A percentile compares a stretch with the other conserved stretches of the same genome.
Conservation (phyloP, 768 basidiomycete species). For the Tricholoma sp. region DNA sequence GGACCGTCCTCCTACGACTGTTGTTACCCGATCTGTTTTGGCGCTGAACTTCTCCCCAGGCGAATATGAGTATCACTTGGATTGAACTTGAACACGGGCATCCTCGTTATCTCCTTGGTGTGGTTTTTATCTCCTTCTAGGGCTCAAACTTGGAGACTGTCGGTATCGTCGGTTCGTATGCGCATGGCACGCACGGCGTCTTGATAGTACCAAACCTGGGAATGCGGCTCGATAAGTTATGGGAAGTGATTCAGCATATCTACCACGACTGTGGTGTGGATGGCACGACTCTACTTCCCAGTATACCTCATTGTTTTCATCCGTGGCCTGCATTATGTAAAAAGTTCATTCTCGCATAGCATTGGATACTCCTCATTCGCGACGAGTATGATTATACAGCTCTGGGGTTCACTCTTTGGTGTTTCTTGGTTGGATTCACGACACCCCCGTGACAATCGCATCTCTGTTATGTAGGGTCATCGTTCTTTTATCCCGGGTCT, state of each 20-base stretch:
- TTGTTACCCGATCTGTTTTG: neutral
- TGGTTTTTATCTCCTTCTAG: neutral
- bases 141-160: neutral
- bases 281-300: neutral
- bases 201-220: neutral
- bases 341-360: neutral
- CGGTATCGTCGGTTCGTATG: neutral
- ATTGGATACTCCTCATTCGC: neutral
- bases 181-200: too few species aligned
- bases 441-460: neutral
- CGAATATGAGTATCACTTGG: neutral
- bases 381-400: neutral
- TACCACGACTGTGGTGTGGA: neutral
- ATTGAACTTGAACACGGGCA: neutral
- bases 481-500: neutral
- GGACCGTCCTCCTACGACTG: neutral
- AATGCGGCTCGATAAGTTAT: neutral
- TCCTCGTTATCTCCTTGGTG: neutral
- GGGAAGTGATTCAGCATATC: neutral
- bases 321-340: neutral
- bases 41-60: neutral
- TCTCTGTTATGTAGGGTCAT: neutral
- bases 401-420: neutral
- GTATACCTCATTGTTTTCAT: neutral
- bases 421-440: neutral